Percentiles rank a stretch among this genome's conserved stretches.
phyloP scores from a whole-genome alignment of 805 yeast genomes.

The Teunomyces kruisii region DNA sequence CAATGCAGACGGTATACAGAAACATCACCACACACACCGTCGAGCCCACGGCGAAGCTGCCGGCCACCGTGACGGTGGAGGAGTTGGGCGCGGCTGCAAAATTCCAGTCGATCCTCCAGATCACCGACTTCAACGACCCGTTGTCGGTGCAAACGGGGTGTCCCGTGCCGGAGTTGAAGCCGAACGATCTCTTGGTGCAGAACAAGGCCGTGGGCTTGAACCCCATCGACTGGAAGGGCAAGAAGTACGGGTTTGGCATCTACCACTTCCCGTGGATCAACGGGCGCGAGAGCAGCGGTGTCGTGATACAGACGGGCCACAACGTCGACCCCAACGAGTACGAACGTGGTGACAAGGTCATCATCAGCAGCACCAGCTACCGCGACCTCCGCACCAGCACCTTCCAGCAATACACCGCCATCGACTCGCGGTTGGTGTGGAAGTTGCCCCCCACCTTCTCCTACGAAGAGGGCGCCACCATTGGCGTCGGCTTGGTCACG shows the following conservation, averaged over 20 bases:
- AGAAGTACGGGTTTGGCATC: slow-evolving; percentile 45
- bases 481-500: slow-evolving; percentile 50
- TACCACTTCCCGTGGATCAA: slow-evolving; percentile 51
- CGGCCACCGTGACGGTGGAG: not conserved
- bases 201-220: slow-evolving; percentile 41
- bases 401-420: slow-evolving; percentile 45
- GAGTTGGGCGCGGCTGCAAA: not conserved
- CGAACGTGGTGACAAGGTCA: slow-evolving; percentile 36
- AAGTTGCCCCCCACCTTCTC: slow-evolving; percentile 34
- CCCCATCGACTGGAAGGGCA: slow-evolving; percentile 52
- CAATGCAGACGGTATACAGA: no score
- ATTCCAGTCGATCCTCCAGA: slow-evolving; percentile 17
- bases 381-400: slow-evolving; percentile 48
- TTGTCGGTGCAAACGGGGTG: slow-evolving; percentile 9
- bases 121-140: slow-evolving; percentile 21
- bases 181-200: slow-evolving; percentile 22
- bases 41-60: not conserved
- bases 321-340: slow-evolving; percentile 24
- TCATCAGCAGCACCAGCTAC: slow-evolving; percentile 47
- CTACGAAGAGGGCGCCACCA: slow-evolving; percentile 42
- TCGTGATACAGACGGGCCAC: slow-evolving; percentile 33
- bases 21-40: no score
- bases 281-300: slow-evolving; percentile 48
- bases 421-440: slow-evolving; percentile 47
- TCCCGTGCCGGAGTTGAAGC: slow-evolving; percentile 19